Evolutionary conservation across 805 yeast species (phyloP), one percentile per base, ranked within the genome.

Genomic region (Nakazawaea pomicola): DNA sequence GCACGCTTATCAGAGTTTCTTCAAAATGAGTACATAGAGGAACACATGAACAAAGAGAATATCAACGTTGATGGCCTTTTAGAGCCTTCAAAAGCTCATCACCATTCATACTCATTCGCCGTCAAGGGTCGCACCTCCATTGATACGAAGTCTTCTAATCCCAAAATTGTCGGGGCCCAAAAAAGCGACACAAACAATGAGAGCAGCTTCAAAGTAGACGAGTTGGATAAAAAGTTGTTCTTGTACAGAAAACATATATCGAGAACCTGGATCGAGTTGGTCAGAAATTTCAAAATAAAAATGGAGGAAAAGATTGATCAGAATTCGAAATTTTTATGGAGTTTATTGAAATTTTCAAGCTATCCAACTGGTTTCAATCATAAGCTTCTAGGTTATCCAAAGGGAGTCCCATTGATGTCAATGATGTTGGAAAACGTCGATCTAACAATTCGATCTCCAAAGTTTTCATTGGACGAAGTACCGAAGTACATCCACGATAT

Each of bases 201-300:
- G 30, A 28, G 32, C 11, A n/a, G 19, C 15, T 29, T 33, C 4
- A 31, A 18, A 14, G 14, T 35, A 2, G 36, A 24, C 18, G 36
- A 44, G n/a, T 24, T 46, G 8, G 46, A 40, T 5, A 48, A 40
- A 11, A 54, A 54, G 18, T 28, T 51, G 5, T 40, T 54, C 29
- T 46, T 45, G 7, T 33, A 29, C 28, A 43, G 54, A 21, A 45
- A 56, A 33, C 60, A 70, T 43, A 57, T 70, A 24, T 65, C 73
- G 0, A 61, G 62, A 16, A 69, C 76, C 0, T 90, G 98, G 98
- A 72, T 86, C 17, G 61, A 72, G 18, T 68, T 85, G 38, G 76
- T 86, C 5, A 66, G 67, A 25, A 67, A 70, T 33, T 72, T 68
- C 58, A 68, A 64, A 47, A 46, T 52, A 27, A 59, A 69, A 45